Conservation (phyloP, 768 basidiomycete genomes). For the Podaxis carcinomalis region DNA sequence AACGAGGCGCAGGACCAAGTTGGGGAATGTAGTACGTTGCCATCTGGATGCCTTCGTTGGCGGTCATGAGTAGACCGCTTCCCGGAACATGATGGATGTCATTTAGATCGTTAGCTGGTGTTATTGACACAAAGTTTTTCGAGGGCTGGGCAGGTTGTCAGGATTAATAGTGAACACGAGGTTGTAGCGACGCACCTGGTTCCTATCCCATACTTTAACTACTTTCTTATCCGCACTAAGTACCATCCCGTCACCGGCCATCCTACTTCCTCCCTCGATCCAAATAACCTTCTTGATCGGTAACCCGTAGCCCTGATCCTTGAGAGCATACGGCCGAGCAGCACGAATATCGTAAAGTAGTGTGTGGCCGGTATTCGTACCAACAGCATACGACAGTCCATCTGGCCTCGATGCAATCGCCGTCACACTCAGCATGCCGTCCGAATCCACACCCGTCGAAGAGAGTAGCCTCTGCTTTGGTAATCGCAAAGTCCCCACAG, state of each 20-base stretch:
- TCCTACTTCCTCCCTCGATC: constrained; percentile 82
- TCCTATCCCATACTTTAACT: constrained; percentile 93
- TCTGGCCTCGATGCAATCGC: constrained; percentile 82
- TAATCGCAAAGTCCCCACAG: constrained; percentile 65
- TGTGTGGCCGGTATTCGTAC: constrained; percentile 93
- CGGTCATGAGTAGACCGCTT: constrained; percentile 85
- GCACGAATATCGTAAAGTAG: constrained; percentile 92
- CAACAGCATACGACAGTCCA: constrained; percentile 90
- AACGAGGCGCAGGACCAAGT: constrained; percentile 92
- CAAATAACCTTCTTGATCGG: constrained; percentile 82
- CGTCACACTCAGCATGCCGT: constrained; percentile 59
- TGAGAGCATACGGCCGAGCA: constrained; percentile 75
- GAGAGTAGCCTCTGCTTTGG: constrained; percentile 51
- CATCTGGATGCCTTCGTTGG: constrained; percentile 97
- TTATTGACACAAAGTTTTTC: constrained; percentile 88
- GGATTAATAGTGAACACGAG: constrained; percentile 1
- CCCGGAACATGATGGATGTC: constrained; percentile 86
- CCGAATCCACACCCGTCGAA: constrained; percentile 25
- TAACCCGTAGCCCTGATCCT: constrained; percentile 96
- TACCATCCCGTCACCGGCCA: constrained; percentile 86
- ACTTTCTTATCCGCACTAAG: constrained; percentile 95
- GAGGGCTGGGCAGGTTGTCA: constrained; percentile 50
- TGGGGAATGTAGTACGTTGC: constrained; percentile 93
- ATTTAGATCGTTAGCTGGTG: constrained; percentile 85
- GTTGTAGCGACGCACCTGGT: constrained; percentile 49